Base-by-base conservation (phyloP, 331 rosid genomes). In the Prunus yedoensis region DNA sequence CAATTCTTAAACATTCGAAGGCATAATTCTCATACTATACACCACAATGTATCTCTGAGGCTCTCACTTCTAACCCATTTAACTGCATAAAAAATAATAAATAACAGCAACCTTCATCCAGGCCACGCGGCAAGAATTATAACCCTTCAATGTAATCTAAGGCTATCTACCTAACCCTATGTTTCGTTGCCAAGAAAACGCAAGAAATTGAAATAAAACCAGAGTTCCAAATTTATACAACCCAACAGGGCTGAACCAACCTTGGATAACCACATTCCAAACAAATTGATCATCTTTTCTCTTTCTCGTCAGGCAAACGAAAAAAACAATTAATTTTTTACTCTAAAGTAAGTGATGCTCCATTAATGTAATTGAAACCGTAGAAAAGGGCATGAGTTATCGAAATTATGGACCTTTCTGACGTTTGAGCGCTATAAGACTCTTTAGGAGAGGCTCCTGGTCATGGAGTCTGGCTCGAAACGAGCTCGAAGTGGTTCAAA, bases 331-430 rank as follows among this genome's bases (percentile, higher is more conserved):
- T 25, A 28, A 5, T 35, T 35, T 35, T 41, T 66, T 14, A 17
- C 32, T 11, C 35, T 3, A 45, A 20, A 66, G 32, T 5, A 43
- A 13, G 64, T 35, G 64, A 35, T 11, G n/a, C 30, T 53, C 50
- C 20, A 32, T 3, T 21, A 56, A 14, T 38, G 7, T 71, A 43
- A 5, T 16, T 58, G 67, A 41, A 57, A 72, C 18, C 35, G 54
- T 15, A 35, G 8, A 56, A 6, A 56, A 10, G 51, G 35, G 53
- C 9, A 4, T 2, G 66, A 58, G 53, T 41, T 20, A 21, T 11
- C 2, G 28, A 73, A 73, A 73, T 58, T 43, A 73, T 14, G n/a
- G 43, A 73, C 68, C 77, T 43, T 73, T 25, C 27, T 2, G 68
- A 58, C 17, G 57, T 17, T 7, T 15, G 5, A 38, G 67, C 56